A percentile compares a stretch with the other conserved stretches of the same genome.
Conservation (phyloP, 805 yeast species). For the Metschnikowia colocasiae region DNA sequence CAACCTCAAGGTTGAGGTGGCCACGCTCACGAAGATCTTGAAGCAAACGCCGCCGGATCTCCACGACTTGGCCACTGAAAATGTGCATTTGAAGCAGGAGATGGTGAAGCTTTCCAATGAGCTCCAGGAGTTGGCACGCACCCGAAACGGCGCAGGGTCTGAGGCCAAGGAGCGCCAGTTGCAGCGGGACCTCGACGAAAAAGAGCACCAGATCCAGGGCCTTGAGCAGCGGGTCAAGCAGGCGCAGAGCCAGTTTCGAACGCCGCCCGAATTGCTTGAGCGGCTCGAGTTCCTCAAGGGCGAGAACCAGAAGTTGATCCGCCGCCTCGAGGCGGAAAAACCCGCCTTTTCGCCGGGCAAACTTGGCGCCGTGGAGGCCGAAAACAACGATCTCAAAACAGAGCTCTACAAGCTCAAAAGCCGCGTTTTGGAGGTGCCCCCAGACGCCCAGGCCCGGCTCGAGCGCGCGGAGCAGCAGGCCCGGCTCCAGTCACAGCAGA, state of each 20-base stretch:
- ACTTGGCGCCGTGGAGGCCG: constrained; percentile 7
- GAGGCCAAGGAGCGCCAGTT: constrained; percentile 2
- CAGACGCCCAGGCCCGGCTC: constrained; percentile 10
- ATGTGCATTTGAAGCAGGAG: constrained; percentile 27
- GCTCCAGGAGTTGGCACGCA: neutral
- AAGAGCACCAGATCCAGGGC: constrained; percentile 11
- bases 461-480: constrained; percentile 3
- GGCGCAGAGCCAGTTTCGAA: constrained; percentile 3
- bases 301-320: constrained; percentile 21
- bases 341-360: constrained; percentile 2
- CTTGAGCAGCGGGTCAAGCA: constrained; percentile 8
- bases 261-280: constrained; percentile 18
- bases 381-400: constrained; percentile 14
- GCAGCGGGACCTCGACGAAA: constrained; percentile 10
- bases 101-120: constrained; percentile 8
- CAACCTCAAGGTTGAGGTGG: constrained; percentile 42
- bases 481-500: neutral
- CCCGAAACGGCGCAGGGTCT: neutral
- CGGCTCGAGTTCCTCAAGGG: constrained; percentile 17
- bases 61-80: constrained; percentile 34
- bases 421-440: constrained; percentile 8
- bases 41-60: constrained; percentile 44
- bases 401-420: constrained; percentile 11
- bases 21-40: constrained; percentile 37
- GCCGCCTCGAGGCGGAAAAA: constrained; percentile 12